Evolutionary conservation across 2,329 filamentous ascomycete genomes (phyloP).

Genomic region (Myriosclerotinia curreyana): DNA sequence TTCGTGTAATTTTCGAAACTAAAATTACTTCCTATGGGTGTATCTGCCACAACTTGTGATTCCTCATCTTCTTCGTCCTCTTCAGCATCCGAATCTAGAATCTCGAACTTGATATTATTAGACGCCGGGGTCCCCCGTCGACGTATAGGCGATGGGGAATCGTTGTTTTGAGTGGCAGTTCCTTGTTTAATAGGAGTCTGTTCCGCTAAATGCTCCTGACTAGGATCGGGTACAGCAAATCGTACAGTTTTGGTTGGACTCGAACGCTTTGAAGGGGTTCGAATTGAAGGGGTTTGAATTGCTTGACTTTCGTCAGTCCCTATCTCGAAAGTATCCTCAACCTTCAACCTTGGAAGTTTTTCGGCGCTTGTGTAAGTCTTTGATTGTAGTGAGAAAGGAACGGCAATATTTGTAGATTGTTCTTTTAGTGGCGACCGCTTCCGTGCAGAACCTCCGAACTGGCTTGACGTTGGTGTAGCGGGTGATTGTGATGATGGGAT

Average conservation of each 20-base stretch:
- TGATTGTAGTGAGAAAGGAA: slow-evolving; percentile 28
- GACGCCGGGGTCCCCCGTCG: neutral
- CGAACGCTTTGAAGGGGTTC: slow-evolving; percentile 30
- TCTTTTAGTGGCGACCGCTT: slow-evolving; percentile 30
- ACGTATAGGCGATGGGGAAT: slow-evolving; percentile 1
- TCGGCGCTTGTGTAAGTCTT: slow-evolving; percentile 24
- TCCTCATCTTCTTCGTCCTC: slow-evolving; percentile 23
- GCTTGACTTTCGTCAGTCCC: slow-evolving; percentile 28
- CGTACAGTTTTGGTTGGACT: slow-evolving; percentile 36
- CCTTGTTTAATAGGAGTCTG: slow-evolving; percentile 18
- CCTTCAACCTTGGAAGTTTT: slow-evolving; percentile 30
- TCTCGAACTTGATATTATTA: slow-evolving; percentile 28
- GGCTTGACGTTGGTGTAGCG: slow-evolving; percentile 34
- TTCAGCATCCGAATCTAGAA: slow-evolving; percentile 37
- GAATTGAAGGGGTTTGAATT: slow-evolving; percentile 29
- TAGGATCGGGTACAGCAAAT: slow-evolving; percentile 29
- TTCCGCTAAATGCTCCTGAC: slow-evolving; percentile 19
- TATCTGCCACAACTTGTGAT: slow-evolving; percentile 6
- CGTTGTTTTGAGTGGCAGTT: neutral
- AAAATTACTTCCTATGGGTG: neutral
- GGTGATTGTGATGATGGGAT: slow-evolving; percentile 41
- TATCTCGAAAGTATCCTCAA: slow-evolving; percentile 35
- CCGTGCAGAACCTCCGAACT: slow-evolving; percentile 25
- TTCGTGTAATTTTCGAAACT: neutral
- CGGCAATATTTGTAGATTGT: slow-evolving; percentile 31